Base-by-base conservation (phyloP, 768 basidiomycete genomes). In the Phaeotremella skinneri region DNA sequence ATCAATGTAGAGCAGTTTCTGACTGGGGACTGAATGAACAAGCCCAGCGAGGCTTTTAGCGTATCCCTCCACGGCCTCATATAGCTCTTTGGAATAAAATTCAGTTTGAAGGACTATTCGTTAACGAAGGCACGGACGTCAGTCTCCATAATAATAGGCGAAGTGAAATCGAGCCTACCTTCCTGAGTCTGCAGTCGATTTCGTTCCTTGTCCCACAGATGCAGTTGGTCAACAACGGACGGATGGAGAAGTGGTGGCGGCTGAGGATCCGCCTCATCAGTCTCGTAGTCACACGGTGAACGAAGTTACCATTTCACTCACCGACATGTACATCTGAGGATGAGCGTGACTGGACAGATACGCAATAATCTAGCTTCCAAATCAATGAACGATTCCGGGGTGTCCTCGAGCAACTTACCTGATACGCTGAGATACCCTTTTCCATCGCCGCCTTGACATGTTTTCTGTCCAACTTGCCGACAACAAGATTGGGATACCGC, bases 171-270 rank as follows among this genome's bases (percentile, higher is more conserved):
- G 32, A 32, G 74, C 79, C 57, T 72, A 91, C 93, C 91, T 83
- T 94, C 89, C 75, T 86, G 82, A 41, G 89, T 87, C 69, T 89
- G 87, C 9, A 98, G 81, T 53, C 96, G 84, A 75, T 96, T 92
- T 77, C 88, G 84, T 79, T 98, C 96, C 43, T 93, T 81, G 78
- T 99, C 93, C 92, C 96, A 99, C 17, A 98, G 81, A 57, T 94
- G 86, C 61, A 99, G 89, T 78, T 98, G 94, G 79, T 99, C 94
- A 72, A 96, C 92, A 0, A 99, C 94, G 0, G 96, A 98, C 43
- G 96, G 91, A 27, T 96, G 94, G 23, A 99, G 81, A 14, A 98
- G 80, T 7, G 93, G 93, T 72, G 61, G 70, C 20, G 67, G 70
- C 50, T 61, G 34, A 20, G 17, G n/a, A 6, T 21, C 16, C 47